A percentile compares a stretch with the other conserved stretches of the same genome.
phyloP scores from a whole-genome alignment of 768 basidiomycete species.

The Rhodotorula babjevae region DNA sequence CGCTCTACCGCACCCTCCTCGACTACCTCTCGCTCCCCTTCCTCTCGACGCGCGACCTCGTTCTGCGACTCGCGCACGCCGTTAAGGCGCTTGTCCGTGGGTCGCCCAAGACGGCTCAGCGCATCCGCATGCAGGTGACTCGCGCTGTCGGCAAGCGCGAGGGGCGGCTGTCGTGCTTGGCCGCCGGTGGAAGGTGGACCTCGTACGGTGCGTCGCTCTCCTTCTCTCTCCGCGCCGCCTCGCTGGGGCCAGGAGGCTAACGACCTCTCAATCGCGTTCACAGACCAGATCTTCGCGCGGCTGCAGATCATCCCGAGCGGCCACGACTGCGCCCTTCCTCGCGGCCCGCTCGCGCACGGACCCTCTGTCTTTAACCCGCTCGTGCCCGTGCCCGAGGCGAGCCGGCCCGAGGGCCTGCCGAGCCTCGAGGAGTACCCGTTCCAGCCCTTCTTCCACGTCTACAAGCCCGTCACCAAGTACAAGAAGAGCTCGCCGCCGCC shows the following conservation, averaged over 20 bases:
- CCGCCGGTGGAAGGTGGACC: slow-evolving; percentile 29
- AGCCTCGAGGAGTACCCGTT: slow-evolving; percentile 57
- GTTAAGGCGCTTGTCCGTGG: neutral
- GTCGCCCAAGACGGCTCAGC: slow-evolving; percentile 1
- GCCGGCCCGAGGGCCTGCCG: slow-evolving; percentile 18
- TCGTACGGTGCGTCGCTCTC: slow-evolving; percentile 27
- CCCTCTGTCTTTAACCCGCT: slow-evolving; percentile 43
- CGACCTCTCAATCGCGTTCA: neutral
- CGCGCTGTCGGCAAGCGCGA: slow-evolving; percentile 10
- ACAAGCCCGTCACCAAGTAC: slow-evolving; percentile 83
- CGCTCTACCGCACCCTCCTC: slow-evolving; percentile 40
- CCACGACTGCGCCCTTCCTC: slow-evolving; percentile 47
- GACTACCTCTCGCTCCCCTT: slow-evolving; percentile 46
- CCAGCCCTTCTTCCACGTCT: slow-evolving; percentile 78
- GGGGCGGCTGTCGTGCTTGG: slow-evolving; percentile 15
- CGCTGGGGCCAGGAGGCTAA: too few species aligned
- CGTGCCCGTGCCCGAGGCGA: slow-evolving; percentile 6
- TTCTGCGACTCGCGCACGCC: slow-evolving; percentile 49
- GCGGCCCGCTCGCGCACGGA: slow-evolving; percentile 44
- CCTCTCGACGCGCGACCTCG: slow-evolving; percentile 43
- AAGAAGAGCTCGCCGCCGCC: slow-evolving; percentile 68
- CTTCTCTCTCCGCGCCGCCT: neutral
- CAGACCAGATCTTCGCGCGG: slow-evolving; percentile 65
- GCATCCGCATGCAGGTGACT: slow-evolving; percentile 14
- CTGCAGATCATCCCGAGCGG: slow-evolving; percentile 70